These are phyloP conservation scores for Trametes meyenii DNA, from an alignment of 768 basidiomycete species.

Conservation along the genomic window DNA sequence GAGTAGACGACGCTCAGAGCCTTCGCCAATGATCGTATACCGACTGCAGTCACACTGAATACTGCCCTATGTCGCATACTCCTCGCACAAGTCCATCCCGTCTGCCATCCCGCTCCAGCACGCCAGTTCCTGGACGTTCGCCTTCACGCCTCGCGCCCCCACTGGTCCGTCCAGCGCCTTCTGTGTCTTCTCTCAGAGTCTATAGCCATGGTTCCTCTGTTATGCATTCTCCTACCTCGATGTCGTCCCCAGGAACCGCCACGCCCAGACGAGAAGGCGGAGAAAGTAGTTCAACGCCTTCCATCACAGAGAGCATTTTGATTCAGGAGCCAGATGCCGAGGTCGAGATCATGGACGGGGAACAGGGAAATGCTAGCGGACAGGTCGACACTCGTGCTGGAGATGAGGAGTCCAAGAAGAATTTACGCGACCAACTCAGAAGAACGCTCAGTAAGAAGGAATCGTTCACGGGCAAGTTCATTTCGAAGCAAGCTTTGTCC, in stretches of 20 bases:
- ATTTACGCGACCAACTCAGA: conserved; percentile 70
- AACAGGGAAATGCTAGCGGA: conserved; percentile 53
- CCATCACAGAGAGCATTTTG: conserved; percentile 67
- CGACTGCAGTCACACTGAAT: not conserved
- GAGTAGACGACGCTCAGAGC: not conserved
- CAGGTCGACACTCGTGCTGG: conserved; percentile 43
- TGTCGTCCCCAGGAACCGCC: conserved; percentile 14
- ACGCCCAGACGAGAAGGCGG: conserved; percentile 10
- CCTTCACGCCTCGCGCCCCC: conserved; percentile 61
- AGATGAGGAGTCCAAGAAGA: conserved; percentile 64
- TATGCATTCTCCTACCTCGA: conserved; percentile 21
- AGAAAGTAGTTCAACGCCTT: conserved; percentile 56
- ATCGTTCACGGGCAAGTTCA: conserved; percentile 49
- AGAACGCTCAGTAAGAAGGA: conserved; percentile 61
- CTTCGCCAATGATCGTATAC: not conserved
- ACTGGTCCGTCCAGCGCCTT: conserved; percentile 53
- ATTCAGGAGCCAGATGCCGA: conserved; percentile 72
- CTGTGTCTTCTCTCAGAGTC: conserved; percentile 58
- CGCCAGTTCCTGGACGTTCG: conserved; percentile 40
- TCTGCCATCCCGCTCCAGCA: conserved; percentile 41
- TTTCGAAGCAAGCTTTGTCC: too few relatives aligned
- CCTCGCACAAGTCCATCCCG: conserved; percentile 33
- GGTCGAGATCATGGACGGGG: conserved; percentile 54
- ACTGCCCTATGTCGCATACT: conserved; percentile 20
- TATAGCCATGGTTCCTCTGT: conserved; percentile 51